phyloP scores from a whole-genome alignment of 805 yeast species.

The Priceomyces castillae region DNA sequence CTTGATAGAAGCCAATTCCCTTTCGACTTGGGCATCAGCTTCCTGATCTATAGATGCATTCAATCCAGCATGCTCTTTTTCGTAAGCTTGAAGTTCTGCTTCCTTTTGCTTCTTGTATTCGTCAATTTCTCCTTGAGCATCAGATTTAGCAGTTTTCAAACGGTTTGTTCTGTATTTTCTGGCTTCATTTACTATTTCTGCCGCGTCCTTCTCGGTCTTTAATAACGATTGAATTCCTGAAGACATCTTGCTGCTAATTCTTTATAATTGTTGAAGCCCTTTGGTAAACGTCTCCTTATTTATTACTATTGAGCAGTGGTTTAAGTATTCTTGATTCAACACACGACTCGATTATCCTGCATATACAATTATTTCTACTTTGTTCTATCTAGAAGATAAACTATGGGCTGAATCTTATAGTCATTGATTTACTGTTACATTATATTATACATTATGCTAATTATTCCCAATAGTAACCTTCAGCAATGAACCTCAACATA shows the following conservation, averaged over 20 bases:
- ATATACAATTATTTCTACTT: background rate
- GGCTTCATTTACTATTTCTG: constrained; percentile 88
- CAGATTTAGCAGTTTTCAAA: constrained; percentile 90
- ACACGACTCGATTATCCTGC: background rate
- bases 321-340: background rate
- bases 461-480: constrained; percentile 54
- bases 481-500: constrained; percentile 88
- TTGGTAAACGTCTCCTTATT: background rate
- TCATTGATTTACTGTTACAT: too few relatives aligned
- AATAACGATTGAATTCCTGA: constrained; percentile 68
- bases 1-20: constrained; percentile 68
- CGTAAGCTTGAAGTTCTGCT: constrained; percentile 69
- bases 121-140: constrained; percentile 86
- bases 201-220: constrained; percentile 97
- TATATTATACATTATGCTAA: background rate
- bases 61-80: constrained; percentile 68
- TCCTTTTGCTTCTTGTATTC: constrained; percentile 85
- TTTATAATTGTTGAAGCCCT: background rate
- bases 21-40: constrained; percentile 71
- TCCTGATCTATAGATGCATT: constrained; percentile 75
- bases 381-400: background rate
- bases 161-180: constrained; percentile 85
- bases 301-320: background rate
- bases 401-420: too few relatives aligned
- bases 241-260: constrained; percentile 15